phyloP scores from a whole-genome alignment of 352 stramenopile genomes.

The Aphanomyces euteiches region DNA sequence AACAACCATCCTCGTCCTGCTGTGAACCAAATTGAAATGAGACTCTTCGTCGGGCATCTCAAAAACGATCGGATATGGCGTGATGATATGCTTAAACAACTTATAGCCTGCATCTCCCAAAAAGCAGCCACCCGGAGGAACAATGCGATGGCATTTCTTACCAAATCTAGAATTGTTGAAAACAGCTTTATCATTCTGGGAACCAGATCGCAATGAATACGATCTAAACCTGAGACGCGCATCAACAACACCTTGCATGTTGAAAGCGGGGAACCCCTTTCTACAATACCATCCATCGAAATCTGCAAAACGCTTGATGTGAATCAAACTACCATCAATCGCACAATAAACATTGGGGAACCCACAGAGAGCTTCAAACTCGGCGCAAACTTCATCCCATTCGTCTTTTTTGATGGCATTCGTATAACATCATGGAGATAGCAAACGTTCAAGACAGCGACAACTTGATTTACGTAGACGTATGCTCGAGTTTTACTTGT shows the following conservation, averaged over 20 bases:
- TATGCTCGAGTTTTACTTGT: background rate
- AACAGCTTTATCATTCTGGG: background rate
- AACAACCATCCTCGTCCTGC: background rate
- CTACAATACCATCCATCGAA: background rate
- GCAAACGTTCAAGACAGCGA: background rate
- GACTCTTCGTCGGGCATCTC: slow-evolving; percentile 1
- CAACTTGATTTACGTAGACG: background rate
- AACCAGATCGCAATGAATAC: background rate
- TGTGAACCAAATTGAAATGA: slow-evolving; percentile 15
- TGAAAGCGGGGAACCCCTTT: slow-evolving; percentile 1
- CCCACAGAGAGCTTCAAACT: background rate
- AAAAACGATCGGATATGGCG: slow-evolving; percentile 9
- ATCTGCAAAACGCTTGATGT: background rate
- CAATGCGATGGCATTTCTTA: background rate
- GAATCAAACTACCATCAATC: background rate
- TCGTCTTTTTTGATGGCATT: background rate
- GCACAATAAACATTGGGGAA: background rate
- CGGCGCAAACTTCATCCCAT: background rate
- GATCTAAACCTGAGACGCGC: background rate
- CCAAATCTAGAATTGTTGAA: background rate
- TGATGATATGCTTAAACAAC: slow-evolving; percentile 13
- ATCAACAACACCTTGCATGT: background rate
- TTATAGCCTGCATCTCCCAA: slow-evolving; percentile 2
- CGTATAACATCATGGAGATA: background rate
- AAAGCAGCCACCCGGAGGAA: slow-evolving; percentile 9